Base-by-base conservation (phyloP, 2,329 filamentous ascomycete genomes). In the Pyrenophora tritici-repentis region DNA sequence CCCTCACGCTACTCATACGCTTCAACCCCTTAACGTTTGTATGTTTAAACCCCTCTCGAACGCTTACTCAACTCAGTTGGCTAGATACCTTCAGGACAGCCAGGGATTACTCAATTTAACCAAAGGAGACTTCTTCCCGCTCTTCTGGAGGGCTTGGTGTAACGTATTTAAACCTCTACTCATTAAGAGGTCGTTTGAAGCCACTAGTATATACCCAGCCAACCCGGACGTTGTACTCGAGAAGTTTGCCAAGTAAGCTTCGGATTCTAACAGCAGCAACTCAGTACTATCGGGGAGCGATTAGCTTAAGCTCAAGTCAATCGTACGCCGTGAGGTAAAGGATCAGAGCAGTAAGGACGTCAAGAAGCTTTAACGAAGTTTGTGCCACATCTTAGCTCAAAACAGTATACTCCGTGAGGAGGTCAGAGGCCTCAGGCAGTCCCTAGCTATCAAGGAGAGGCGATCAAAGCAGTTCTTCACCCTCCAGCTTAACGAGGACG, bases 291-390 rank as follows among this genome's bases (percentile, higher is more conserved):
- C 24, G 0, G 6, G 38, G 3, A 2, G 3, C 1, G 14, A 41
- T 41, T 41, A 4, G 38, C 38, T 41, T 17, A 41, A 41, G 38
- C 38, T 41, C 7, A 41, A 41, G 12, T 32, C 8, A 41, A 41
- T 41, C 7, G 14, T 41, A 41, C 38, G 24, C 38, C 8, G 14
- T 41, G 10, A 31, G 24, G 38, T 41, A 5, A 41, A 41, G 24
- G 24, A 41, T 41, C 3, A 41, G 24, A 6, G 38, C n/a, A n/a
- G n/a, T n/a, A n/a, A n/a, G n/a, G n/a, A n/a, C n/a, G n/a, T n/a
- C n/a, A n/a, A n/a, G n/a, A n/a, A n/a, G n/a, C n/a, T n/a, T n/a
- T n/a, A n/a, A n/a, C n/a, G n/a, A n/a, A n/a, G n/a, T n/a, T n/a
- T 41, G 8, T 6, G 7, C 38, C 8, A 41, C 8, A 41, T 41